Base-by-base conservation (phyloP, 805 yeast genomes). In the Cyberlindnera mrakii region DNA sequence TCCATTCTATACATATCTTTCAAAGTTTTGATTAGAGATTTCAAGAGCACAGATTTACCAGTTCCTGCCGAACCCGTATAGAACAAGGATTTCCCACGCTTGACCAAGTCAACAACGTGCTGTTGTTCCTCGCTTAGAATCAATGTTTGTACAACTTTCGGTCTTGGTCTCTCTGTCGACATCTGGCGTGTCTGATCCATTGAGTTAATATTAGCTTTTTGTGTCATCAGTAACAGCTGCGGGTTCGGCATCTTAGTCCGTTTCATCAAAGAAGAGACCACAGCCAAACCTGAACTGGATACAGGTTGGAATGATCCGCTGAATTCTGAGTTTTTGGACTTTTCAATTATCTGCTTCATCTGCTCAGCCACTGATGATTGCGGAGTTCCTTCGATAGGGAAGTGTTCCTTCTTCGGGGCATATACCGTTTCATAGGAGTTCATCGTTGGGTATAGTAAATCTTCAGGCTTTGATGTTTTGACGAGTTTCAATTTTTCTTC, bases 61-160 rank as follows among this genome's bases (percentile, higher is more conserved):
- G 99, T 93, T 55, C 99, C 99, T 0, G 99, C 99, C 30, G 97
- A 88, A 40, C 99, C 99, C 0, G 99, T 93, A 60, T 86, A 93
- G 58, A 93, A 93, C 3, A 93, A 65, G 46, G 82, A 86, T 15
- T 69, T 65, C 0, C 95, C 89, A 18, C 68, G 57, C 35, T 76
- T 63, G 0, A 82, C 95, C 42, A 85, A 63, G 9, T 78, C 75
- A 10, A 86, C 70, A 18, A 93, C 78, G 39, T 72, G 64, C 44
- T 74, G 72, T 56, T 85, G 95, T 55, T 85, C 93, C 18, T 70
- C 70, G 50, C 79, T 73, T 9, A 77, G 55, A 6, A 59, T 45
- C 2, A 65, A 44, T 0, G 70, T 62, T 3, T 57, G 44, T 3
- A 60, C 59, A 1, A 55, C 51, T 37, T 59, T 60, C 6, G 45